phyloP scores from a whole-genome alignment of 2,329 filamentous ascomycete genomes.

The Sporothrix luriei region DNA sequence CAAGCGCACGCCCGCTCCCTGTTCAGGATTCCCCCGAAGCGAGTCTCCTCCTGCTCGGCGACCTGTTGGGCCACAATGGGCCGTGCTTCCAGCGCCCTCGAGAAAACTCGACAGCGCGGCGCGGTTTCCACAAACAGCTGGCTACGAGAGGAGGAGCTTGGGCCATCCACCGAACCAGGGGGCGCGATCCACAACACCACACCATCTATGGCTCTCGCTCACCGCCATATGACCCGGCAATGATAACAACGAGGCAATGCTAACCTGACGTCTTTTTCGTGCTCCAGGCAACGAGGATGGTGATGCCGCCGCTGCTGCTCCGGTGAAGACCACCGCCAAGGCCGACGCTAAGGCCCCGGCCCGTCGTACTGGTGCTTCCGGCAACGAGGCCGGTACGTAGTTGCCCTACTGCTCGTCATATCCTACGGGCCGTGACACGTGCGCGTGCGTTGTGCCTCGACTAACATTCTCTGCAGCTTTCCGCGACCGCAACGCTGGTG shows the following conservation, averaged over 20 bases:
- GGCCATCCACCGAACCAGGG: slow-evolving; percentile 10
- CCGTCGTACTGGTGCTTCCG: slow-evolving; percentile 62
- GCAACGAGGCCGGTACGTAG: slow-evolving; percentile 82
- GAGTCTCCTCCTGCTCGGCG: not conserved
- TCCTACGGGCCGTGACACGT: too few relatives aligned
- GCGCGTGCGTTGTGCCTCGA: not conserved
- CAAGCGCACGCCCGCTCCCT: not conserved
- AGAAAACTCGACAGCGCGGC: not conserved
- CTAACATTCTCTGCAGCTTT: slow-evolving; percentile 62
- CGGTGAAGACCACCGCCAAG: slow-evolving; percentile 78
- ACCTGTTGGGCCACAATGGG: not conserved
- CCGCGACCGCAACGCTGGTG: slow-evolving; percentile 83
- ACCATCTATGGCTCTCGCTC: slow-evolving; percentile 3
- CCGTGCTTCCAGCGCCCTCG: not conserved
- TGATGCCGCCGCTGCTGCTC: slow-evolving; percentile 75
- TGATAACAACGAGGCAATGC: slow-evolving; percentile 1
- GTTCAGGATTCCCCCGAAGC: not conserved
- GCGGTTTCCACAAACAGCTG: not conserved
- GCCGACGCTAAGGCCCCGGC: slow-evolving; percentile 71
- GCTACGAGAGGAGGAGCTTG: slow-evolving; percentile 17
- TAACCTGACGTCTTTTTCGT: not conserved
- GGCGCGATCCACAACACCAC: slow-evolving; percentile 9
- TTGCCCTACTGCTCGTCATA: not conserved
- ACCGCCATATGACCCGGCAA: not conserved
- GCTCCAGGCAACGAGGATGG: slow-evolving; percentile 63